A percentile compares a stretch with the other conserved stretches of the same genome.
phyloP scores from a whole-genome alignment of 305 asterid genomes.

The Striga hermonthica region DNA sequence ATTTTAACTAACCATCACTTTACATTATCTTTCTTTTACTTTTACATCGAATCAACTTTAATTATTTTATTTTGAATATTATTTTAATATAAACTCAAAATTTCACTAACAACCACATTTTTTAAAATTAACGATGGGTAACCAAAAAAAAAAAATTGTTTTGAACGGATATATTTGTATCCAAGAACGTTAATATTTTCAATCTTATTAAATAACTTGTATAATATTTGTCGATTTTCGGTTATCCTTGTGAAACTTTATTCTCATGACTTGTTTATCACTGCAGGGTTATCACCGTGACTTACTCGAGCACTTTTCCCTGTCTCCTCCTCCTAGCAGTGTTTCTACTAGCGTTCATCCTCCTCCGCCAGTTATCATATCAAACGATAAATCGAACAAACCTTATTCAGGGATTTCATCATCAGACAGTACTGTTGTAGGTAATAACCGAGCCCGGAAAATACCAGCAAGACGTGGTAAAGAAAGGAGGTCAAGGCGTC shows the following conservation, averaged over 20 bases:
- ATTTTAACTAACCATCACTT: too few species aligned
- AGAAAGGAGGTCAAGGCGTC: slow-evolving; percentile 62
- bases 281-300: slow-evolving; percentile 85
- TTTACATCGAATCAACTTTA: too few species aligned
- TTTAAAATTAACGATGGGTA: too few species aligned
- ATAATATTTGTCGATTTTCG: neutral
- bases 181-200: too few species aligned
- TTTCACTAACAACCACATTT: too few species aligned
- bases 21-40: too few species aligned
- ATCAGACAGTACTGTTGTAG: slow-evolving; percentile 18
- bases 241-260: neutral
- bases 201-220: neutral
- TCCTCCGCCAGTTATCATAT: slow-evolving; percentile 38
- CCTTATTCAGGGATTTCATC: slow-evolving; percentile 18
- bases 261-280: neutral
- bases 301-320: slow-evolving; percentile 51
- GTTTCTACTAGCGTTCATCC: slow-evolving; percentile 35
- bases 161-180: too few species aligned
- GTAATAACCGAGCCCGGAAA: slow-evolving; percentile 34
- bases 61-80: too few species aligned
- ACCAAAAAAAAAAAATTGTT: too few species aligned
- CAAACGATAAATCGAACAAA: slow-evolving; percentile 27
- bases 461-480: slow-evolving; percentile 47
- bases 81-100: too few species aligned
- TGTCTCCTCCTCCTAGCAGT: slow-evolving; percentile 46